Base-by-base conservation (phyloP, 202 grass and related monocot species). In the Schoenoplectus triqueter region DNA sequence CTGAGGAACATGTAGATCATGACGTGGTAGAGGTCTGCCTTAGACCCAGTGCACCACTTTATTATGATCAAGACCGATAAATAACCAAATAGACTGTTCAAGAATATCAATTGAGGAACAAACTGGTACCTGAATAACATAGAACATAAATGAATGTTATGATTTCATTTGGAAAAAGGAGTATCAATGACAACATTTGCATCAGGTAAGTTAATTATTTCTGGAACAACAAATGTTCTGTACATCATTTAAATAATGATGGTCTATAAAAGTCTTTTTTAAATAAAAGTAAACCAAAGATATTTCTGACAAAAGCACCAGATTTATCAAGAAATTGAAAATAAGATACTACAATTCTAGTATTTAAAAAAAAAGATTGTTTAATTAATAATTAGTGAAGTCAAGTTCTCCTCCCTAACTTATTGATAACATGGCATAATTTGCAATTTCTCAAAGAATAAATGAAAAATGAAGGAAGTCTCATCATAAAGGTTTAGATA, bases 1-100 rank as follows among this genome's bases (percentile, higher is more conserved):
- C 92, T 92, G 31, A 99, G 91, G 82, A 99, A 99, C 96, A 99
- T 99, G 69, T 96, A 96, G 77, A 99, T 99, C 96, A 99, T 99
- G 80, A 94, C 90, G 78, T 96, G 96, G 87, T 99, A 99, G 22
- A 99, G 78, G 80, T 96, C 91, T 64, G 91, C 90, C 75, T 73
- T 92, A 74, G 96, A 95, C n/a, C 96, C 91, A 6, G 93, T 99
- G 88, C 91, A 92, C 96, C 96, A 95, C 87, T 99, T 99, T 21
- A 99, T 65, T 74, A 95, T 87, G 80, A 99, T 94, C 7, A 99
- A 93, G 57, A 96, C 51, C 8, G 96, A 92, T 45, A 99, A 88
- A 71, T 99, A 99, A 85, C 96, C 91, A 88, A 99, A 99, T 69
- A 99, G 73, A 82, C 91, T 91, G 85, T 94, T 99, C 85, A 96